A percentile compares a stretch with the other conserved stretches of the same genome.
phyloP scores from a whole-genome alignment of 2,329 filamentous ascomycete species.

The Fusarium camptoceras region DNA sequence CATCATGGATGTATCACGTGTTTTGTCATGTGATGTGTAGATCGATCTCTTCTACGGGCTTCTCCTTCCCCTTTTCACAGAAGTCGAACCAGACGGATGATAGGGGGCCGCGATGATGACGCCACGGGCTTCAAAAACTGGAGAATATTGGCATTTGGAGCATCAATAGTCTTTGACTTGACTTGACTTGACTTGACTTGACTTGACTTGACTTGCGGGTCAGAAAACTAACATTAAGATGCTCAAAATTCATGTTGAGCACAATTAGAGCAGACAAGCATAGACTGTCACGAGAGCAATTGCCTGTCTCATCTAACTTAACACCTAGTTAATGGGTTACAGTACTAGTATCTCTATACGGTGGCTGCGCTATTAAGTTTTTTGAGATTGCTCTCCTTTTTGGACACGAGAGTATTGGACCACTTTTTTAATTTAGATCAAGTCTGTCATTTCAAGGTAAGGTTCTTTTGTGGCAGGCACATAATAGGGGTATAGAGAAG shows the following conservation, averaged over 20 bases:
- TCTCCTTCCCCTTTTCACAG: slow-evolving; percentile 20
- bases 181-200: too few relatives aligned
- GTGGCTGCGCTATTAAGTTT: slow-evolving; percentile 24
- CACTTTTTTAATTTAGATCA: slow-evolving; percentile 42
- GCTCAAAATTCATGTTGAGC: slow-evolving; percentile 12
- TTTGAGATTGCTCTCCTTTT: slow-evolving; percentile 38
- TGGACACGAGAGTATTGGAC: slow-evolving; percentile 32
- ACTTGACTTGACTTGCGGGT: not conserved
- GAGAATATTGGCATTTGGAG: not conserved
- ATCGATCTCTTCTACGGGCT: slow-evolving; percentile 8
- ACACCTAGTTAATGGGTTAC: not conserved
- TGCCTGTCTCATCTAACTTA: slow-evolving; percentile 32
- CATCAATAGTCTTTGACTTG: not conserved
- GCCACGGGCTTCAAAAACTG: slow-evolving; percentile 20
- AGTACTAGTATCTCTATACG: not conserved
- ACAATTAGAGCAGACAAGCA: slow-evolving; percentile 20
- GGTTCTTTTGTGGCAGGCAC: slow-evolving; percentile 2
- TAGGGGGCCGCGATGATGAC: slow-evolving; percentile 28
- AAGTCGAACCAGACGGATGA: not conserved
- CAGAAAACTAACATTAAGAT: slow-evolving; percentile 14
- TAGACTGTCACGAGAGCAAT: slow-evolving; percentile 36
- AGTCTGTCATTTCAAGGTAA: slow-evolving; percentile 23
- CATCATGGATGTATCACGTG: not conserved
- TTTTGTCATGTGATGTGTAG: slow-evolving; percentile 17
- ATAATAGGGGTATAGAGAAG: not conserved